Evolutionary conservation across 2,329 filamentous ascomycete genomes (phyloP).

Genomic region (Aspergillus neoniger): DNA sequence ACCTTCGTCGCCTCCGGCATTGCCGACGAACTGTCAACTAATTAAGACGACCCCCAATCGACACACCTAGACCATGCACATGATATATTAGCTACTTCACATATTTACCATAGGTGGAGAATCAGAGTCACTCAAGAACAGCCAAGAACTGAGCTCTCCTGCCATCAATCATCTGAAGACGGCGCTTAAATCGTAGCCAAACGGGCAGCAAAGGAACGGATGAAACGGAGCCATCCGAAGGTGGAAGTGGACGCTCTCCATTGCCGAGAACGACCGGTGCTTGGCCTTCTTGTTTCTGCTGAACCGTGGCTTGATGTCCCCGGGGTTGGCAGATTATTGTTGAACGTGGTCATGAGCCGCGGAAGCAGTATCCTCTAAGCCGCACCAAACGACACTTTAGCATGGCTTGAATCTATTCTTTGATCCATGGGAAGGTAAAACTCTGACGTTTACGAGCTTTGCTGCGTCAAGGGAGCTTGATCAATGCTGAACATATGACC

Average conservation of each 20-base stretch:
- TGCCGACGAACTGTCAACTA: too few species aligned
- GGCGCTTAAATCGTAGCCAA: background rate
- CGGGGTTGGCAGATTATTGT: background rate
- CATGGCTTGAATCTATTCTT: too few species aligned
- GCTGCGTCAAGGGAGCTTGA: too few species aligned
- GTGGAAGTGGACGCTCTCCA: background rate
- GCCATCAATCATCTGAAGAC: background rate
- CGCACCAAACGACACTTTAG: too few species aligned
- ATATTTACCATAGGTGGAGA: background rate
- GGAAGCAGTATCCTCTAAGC: too few species aligned
- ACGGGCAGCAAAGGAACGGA: background rate
- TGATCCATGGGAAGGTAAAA: too few species aligned
- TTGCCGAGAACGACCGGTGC: background rate
- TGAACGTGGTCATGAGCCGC: background rate
- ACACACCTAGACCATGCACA: background rate
- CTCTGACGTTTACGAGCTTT: too few species aligned
- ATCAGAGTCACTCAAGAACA: background rate
- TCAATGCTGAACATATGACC: too few species aligned
- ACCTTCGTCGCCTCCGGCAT: too few species aligned
- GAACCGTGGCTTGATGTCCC: background rate
- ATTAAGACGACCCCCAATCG: too few species aligned
- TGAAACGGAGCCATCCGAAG: background rate
- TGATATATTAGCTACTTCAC: background rate
- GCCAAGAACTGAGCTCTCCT: background rate
- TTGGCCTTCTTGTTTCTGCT: background rate